Conservation (phyloP, 2,329 filamentous ascomycete species). For the Cladosporium sp. region DNA sequence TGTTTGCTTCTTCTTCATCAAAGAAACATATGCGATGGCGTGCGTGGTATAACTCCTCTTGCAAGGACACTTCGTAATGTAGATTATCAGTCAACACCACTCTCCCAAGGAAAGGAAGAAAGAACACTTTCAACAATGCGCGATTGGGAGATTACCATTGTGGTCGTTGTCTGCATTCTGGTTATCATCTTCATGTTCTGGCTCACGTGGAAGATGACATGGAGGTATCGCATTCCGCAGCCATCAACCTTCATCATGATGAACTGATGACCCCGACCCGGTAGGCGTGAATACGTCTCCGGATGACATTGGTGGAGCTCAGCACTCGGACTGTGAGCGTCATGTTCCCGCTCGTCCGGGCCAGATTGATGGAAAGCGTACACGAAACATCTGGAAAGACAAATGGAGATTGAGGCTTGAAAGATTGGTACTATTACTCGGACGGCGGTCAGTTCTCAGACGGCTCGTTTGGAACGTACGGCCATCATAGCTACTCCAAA, state of each 20-base stretch:
- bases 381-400: neutral
- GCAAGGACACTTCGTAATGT: neutral
- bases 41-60: neutral
- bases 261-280: too few species aligned
- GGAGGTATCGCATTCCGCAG: too few species aligned
- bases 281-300: neutral
- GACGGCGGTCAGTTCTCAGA: neutral
- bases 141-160: neutral
- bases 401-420: neutral
- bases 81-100: neutral
- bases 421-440: neutral
- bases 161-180: neutral
- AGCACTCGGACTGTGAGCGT: neutral
- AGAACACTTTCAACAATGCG: neutral
- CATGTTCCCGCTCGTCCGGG: neutral
- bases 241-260: too few species aligned
- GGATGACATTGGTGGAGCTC: neutral
- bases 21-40: neutral
- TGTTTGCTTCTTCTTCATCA: neutral
- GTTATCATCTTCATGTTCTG: neutral
- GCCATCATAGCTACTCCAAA: neutral
- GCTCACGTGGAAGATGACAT: neutral
- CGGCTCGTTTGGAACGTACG: neutral
- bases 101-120: neutral
- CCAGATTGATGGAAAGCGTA: neutral